A percentile compares a stretch with the other conserved stretches of the same genome.
These are phyloP conservation scores for Botrytis sinoallii DNA, from an alignment of 2,329 filamentous ascomycete genomes.

Conservation along the genomic window DNA sequence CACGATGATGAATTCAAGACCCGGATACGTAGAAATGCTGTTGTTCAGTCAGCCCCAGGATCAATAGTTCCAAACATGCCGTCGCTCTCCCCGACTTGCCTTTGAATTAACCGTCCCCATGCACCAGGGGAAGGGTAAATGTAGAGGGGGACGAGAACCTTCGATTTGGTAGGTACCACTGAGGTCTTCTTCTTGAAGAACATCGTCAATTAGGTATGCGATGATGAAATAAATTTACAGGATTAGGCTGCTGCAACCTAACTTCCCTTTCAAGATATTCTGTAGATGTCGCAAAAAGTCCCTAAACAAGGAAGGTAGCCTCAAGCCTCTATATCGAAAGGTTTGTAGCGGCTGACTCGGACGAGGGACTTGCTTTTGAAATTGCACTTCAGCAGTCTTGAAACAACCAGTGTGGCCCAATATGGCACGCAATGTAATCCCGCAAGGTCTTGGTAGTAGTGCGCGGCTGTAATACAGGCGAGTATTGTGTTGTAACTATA, in stretches of 20 bases:
- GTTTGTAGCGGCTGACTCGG: conserved; percentile 8
- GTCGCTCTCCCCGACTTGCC: conserved; percentile 18
- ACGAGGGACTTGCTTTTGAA: conserved; percentile 3
- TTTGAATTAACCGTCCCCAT: conserved; percentile 25
- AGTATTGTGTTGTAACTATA: conserved; percentile 2
- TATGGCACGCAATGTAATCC: conserved; percentile 19
- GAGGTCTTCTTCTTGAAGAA: neutral
- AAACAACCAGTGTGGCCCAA: neutral
- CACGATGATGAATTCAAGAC: conserved; percentile 30
- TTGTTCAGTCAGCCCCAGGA: conserved; percentile 16
- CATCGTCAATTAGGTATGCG: neutral
- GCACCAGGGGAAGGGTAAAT: conserved; percentile 27
- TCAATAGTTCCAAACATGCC: conserved; percentile 6
- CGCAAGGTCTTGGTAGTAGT: conserved; percentile 5
- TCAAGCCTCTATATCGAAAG: conserved; percentile 19
- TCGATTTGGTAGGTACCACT: conserved; percentile 15
- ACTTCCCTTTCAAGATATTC: conserved; percentile 9
- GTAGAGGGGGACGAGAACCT: conserved; percentile 30
- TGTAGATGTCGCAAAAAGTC: neutral
- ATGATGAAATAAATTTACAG: neutral
- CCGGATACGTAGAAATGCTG: conserved; percentile 23
- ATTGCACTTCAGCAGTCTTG: conserved; percentile 11
- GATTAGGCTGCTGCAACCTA: conserved; percentile 6
- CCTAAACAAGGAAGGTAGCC: conserved; percentile 12
- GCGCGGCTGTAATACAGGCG: neutral